phyloP scores from a whole-genome alignment of 257 asterid genomes.

The Gentiana macrophylla region DNA sequence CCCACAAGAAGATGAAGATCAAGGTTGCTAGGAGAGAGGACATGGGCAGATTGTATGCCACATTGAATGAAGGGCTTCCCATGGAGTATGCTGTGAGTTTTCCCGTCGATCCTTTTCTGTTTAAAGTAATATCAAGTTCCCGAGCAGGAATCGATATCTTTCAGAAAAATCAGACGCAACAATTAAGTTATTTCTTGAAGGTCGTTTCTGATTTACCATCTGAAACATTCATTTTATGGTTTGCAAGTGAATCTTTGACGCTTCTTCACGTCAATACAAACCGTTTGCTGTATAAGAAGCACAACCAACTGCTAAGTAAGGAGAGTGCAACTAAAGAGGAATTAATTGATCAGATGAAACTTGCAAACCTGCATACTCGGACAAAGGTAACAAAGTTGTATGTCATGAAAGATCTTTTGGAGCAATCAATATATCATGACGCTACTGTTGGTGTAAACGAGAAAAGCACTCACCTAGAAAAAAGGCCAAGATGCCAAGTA shows the following conservation, averaged over 20 bases:
- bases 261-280: slow-evolving; percentile 69
- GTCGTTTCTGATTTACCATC: slow-evolving; percentile 68
- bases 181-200: slow-evolving; percentile 77
- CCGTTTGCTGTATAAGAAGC: slow-evolving; percentile 70
- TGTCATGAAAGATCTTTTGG: too few species aligned
- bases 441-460: too few species aligned
- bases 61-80: slow-evolving; percentile 99
- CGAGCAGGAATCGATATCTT: slow-evolving; percentile 92
- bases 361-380: too few species aligned
- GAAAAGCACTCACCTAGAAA: too few species aligned
- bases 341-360: too few species aligned
- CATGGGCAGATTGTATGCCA: slow-evolving; percentile 72
- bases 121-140: slow-evolving; percentile 84
- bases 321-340: too few species aligned
- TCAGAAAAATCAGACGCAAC: slow-evolving; percentile 78
- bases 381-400: too few species aligned
- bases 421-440: too few species aligned
- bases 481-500: too few species aligned
- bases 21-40: too few species aligned
- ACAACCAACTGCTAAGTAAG: slow-evolving; percentile 48
- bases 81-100: slow-evolving; percentile 87
- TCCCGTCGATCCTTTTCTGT: slow-evolving; percentile 93
- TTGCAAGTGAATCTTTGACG: slow-evolving; percentile 77
- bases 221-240: slow-evolving; percentile 72
- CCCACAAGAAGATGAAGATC: too few species aligned